Evolutionary conservation across 495 filamentous ascomycete genomes (phyloP).

Genomic region (Hyaloscypha hepaticicola): DNA sequence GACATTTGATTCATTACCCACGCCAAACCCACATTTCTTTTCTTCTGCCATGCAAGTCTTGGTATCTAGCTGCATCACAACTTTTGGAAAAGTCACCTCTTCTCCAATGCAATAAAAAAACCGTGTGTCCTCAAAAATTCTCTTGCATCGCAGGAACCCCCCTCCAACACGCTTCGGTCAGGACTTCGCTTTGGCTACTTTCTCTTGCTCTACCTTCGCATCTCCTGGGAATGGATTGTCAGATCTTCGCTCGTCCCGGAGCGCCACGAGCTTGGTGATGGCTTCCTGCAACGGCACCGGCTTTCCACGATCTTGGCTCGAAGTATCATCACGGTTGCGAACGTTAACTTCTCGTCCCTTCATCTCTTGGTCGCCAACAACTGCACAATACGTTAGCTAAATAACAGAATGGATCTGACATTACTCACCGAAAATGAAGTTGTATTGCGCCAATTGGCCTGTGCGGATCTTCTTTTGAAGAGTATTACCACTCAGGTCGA

Average conservation of each 20-base stretch:
- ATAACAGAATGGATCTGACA: not conserved
- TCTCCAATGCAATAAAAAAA: not conserved
- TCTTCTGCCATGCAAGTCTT: slow-evolving; percentile 16
- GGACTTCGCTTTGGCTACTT: slow-evolving; percentile 9
- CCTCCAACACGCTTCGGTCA: not conserved
- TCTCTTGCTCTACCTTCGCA: slow-evolving; percentile 23
- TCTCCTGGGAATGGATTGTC: slow-evolving; percentile 48
- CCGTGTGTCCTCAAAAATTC: not conserved
- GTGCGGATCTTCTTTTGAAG: slow-evolving; percentile 94
- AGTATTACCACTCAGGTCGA: slow-evolving; percentile 88
- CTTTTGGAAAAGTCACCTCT: slow-evolving; percentile 6
- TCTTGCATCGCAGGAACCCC: not conserved
- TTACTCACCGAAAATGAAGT: slow-evolving; percentile 77
- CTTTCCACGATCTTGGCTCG: slow-evolving; percentile 67
- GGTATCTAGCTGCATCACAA: slow-evolving; percentile 16
- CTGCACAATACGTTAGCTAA: slow-evolving; percentile 38
- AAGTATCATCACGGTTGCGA: slow-evolving; percentile 83
- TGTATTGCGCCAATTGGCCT: slow-evolving; percentile 85
- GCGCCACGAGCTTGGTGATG: slow-evolving; percentile 64
- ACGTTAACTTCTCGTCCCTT: slow-evolving; percentile 79
- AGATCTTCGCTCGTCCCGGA: slow-evolving; percentile 65
- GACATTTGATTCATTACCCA: slow-evolving; percentile 4
- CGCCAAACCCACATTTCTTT: not conserved
- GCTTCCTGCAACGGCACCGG: slow-evolving; percentile 76
- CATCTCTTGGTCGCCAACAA: slow-evolving; percentile 82